These are phyloP conservation scores for Hebeloma cylindrosporum DNA, from an alignment of 768 basidiomycete species.

Conservation along the genomic window DNA sequence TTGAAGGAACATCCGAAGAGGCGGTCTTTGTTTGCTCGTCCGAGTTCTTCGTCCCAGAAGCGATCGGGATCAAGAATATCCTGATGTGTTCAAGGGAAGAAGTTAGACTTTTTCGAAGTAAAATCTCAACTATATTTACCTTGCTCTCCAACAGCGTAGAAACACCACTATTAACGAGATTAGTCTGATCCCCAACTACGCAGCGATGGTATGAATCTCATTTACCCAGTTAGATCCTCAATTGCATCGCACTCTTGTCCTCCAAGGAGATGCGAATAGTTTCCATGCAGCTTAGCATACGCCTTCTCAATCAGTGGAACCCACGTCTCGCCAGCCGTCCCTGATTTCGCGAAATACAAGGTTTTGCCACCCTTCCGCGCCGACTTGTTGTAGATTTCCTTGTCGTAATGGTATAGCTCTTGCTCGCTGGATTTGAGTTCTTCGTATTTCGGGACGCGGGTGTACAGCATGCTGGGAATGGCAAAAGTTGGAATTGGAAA, in stretches of 20 bases:
- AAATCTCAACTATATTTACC: constrained; percentile 20
- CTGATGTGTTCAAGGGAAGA: constrained; percentile 24
- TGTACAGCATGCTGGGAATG: constrained; percentile 43
- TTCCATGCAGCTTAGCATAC: constrained; percentile 55
- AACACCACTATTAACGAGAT: constrained; percentile 36
- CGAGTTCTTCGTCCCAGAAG: constrained; percentile 57
- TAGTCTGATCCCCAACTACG: background rate
- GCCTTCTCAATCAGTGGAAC: constrained; percentile 62
- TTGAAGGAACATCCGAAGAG: constrained; percentile 54
- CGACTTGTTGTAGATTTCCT: constrained; percentile 42
- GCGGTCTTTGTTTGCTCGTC: constrained; percentile 49
- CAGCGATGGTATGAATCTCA: background rate
- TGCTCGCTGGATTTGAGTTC: constrained; percentile 41
- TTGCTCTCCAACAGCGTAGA: constrained; percentile 44
- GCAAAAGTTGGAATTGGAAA: background rate
- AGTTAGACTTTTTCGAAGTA: background rate
- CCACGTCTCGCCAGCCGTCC: constrained; percentile 52
- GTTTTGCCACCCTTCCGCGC: constrained; percentile 50
- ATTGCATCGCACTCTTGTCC: constrained; percentile 47
- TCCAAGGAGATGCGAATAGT: constrained; percentile 36
- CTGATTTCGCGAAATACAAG: constrained; percentile 51
- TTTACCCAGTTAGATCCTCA: constrained; percentile 58
- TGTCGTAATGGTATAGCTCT: constrained; percentile 52
- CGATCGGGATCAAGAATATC: constrained; percentile 49
- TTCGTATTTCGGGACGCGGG: constrained; percentile 50